phyloP scores from a whole-genome alignment of 495 filamentous ascomycete genomes.

The Talaromyces stipitatus region DNA sequence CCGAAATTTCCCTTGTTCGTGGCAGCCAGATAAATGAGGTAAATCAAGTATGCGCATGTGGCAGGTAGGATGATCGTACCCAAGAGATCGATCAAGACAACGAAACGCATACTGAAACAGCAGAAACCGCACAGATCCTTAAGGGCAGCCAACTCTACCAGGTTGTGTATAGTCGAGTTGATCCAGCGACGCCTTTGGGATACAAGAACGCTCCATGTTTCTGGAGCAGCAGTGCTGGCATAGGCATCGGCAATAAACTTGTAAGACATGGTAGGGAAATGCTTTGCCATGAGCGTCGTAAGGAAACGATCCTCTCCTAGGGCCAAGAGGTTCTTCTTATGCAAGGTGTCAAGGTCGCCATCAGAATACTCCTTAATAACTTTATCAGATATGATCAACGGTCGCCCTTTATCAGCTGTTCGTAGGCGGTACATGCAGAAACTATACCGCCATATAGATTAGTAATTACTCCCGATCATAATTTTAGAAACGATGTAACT shows the following conservation, averaged over 20 bases:
- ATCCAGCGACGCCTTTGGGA: slow-evolving; percentile 98
- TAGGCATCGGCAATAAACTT: slow-evolving; percentile 93
- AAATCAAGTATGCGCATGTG: slow-evolving; percentile 82
- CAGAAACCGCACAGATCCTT: slow-evolving; percentile 97
- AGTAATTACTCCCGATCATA: background rate
- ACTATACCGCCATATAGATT: slow-evolving; percentile 37
- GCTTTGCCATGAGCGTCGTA: slow-evolving; percentile 95
- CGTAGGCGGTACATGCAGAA: slow-evolving; percentile 98
- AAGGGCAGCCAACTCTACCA: slow-evolving; percentile 79
- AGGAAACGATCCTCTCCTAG: slow-evolving; percentile 97
- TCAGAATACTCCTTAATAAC: slow-evolving; percentile 84
- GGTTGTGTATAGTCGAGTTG: slow-evolving; percentile 95
- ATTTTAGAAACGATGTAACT: slow-evolving; percentile 20
- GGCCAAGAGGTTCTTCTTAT: slow-evolving; percentile 95
- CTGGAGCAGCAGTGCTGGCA: slow-evolving; percentile 86
- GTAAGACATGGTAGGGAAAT: slow-evolving; percentile 92
- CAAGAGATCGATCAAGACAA: slow-evolving; percentile 90
- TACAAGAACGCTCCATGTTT: slow-evolving; percentile 84
- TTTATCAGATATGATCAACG: slow-evolving; percentile 83
- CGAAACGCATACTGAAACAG: slow-evolving; percentile 97
- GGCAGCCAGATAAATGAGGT: slow-evolving; percentile 76
- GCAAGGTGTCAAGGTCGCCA: slow-evolving; percentile 83
- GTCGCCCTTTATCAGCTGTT: slow-evolving; percentile 84
- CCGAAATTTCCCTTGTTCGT: slow-evolving; percentile 70
- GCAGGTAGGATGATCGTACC: slow-evolving; percentile 91